Conservation (phyloP, 2,329 filamentous ascomycete species). For the Lojkania enalia region DNA sequence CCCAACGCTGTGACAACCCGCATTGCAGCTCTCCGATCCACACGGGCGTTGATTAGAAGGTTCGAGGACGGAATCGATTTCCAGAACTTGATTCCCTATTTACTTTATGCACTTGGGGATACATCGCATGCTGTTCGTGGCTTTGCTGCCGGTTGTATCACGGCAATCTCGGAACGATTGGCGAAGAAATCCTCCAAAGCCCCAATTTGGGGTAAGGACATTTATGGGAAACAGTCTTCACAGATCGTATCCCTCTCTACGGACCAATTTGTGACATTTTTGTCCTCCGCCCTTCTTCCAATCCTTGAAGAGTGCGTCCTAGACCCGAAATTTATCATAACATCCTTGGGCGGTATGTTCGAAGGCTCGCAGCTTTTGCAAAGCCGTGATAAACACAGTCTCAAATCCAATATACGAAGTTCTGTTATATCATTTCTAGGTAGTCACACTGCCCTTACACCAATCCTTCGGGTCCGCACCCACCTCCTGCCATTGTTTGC, state of each 20-base stretch:
- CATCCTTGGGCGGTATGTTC: constrained; percentile 63
- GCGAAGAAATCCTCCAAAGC: constrained; percentile 40
- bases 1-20: constrained; percentile 70
- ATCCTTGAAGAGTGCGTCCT: constrained; percentile 84
- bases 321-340: constrained; percentile 71
- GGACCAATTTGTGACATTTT: constrained; percentile 62
- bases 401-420: constrained; percentile 66
- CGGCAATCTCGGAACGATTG: constrained; percentile 24
- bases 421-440: constrained; percentile 73
- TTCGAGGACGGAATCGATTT: constrained; percentile 62
- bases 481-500: constrained; percentile 72
- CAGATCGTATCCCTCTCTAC: constrained; percentile 61
- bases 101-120: constrained; percentile 74
- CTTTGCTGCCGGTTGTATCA: constrained; percentile 69
- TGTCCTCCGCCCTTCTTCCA: constrained; percentile 70
- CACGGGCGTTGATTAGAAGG: constrained; percentile 26
- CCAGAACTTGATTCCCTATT: constrained; percentile 82
- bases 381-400: constrained; percentile 22
- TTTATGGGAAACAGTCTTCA: constrained; percentile 64
- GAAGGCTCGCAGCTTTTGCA: constrained; percentile 55
- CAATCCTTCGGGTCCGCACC: constrained; percentile 69
- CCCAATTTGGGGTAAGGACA: constrained; percentile 37
- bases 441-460: constrained; percentile 70
- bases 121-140: constrained; percentile 74
- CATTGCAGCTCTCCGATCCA: constrained; percentile 68